A percentile compares a stretch with the other conserved stretches of the same genome.
These are phyloP conservation scores for Starmerella potacharoeniae DNA, from an alignment of 805 yeast genomes.

Conservation along the genomic window DNA sequence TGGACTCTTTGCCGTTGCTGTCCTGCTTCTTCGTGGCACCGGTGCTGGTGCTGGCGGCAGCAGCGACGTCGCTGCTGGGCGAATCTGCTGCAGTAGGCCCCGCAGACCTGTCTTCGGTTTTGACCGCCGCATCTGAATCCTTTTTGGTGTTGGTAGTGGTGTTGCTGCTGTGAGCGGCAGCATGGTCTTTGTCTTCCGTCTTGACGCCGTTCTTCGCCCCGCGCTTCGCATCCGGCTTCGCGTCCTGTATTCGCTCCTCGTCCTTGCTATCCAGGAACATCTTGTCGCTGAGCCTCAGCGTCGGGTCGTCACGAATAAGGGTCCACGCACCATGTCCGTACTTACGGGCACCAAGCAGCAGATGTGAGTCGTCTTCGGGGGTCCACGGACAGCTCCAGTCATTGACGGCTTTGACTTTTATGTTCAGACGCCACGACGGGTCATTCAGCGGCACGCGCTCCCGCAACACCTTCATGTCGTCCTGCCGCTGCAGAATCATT, in stretches of 20 bases:
- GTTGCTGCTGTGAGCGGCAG: background rate
- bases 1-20: constrained; percentile 9
- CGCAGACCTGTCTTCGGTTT: no score
- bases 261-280: constrained; percentile 43
- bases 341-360: constrained; percentile 75
- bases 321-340: constrained; percentile 96
- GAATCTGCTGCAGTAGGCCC: background rate
- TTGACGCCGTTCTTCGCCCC: constrained; percentile 14
- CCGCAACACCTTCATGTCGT: constrained; percentile 62
- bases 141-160: background rate
- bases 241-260: constrained; percentile 15
- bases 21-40: background rate
- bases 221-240: background rate
- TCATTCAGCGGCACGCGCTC: constrained; percentile 42
- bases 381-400: constrained; percentile 91
- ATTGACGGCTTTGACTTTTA: constrained; percentile 64
- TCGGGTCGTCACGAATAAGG: constrained; percentile 90
- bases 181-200: background rate
- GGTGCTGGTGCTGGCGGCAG: background rate
- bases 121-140: background rate
- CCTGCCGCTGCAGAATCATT: constrained; percentile 66
- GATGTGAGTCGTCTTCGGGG: constrained; percentile 69
- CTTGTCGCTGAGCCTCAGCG: constrained; percentile 74
- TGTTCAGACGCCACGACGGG: constrained; percentile 49
- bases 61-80: background rate